Conservation (phyloP, 306 rosid species). For the Medicago truncatula region MtrunA17r5.0-ANR NC_053046.1:8392001-8392500, state of each 20-base stretch:
- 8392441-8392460: too few species aligned
- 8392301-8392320: too few species aligned
- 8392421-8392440: too few species aligned
- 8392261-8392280: too few species aligned
- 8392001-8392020: constrained; percentile 5
- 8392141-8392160: constrained; percentile 61
- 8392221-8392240: constrained; percentile 55
- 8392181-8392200: constrained; percentile 44
- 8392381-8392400: neutral
- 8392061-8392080: constrained; percentile 17
- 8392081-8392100: constrained; percentile 82
- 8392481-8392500: too few species aligned
- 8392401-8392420: neutral
- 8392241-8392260: neutral
- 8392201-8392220: neutral
- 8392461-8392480: too few species aligned
- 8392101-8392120: constrained; percentile 74
- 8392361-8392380: constrained; percentile 28
- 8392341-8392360: too few species aligned
- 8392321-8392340: too few species aligned
- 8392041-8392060: constrained; percentile 16
- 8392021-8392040: constrained; percentile 5
- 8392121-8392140: constrained; percentile 64
- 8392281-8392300: too few species aligned
- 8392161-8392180: constrained; percentile 44